phyloP scores from a whole-genome alignment of 768 basidiomycete genomes.

The Macrolepiota dolichaula region DNA sequence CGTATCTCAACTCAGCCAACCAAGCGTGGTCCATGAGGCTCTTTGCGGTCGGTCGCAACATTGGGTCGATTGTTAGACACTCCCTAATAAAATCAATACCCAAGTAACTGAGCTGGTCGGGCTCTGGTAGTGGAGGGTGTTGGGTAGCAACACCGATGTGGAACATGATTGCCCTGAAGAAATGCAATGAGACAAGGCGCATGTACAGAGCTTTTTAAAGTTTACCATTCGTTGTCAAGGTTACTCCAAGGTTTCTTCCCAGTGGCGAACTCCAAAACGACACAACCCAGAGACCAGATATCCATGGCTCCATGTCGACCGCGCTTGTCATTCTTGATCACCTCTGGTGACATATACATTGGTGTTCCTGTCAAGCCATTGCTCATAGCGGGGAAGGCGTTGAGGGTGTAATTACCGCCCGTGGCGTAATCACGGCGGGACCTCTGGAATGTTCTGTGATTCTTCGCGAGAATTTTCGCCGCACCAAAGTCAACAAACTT shows the following conservation, averaged over 20 bases:
- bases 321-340: conserved; percentile 90
- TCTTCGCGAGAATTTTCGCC: conserved; percentile 91
- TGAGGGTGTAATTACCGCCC: conserved; percentile 18
- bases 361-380: conserved; percentile 96
- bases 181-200: neutral
- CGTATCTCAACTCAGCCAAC: conserved; percentile 82
- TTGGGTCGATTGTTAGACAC: conserved; percentile 86
- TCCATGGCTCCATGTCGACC: conserved; percentile 96
- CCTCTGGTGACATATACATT: conserved; percentile 99
- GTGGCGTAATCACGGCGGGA: conserved; percentile 50
- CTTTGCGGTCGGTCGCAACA: conserved; percentile 75
- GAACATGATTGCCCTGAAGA: conserved; percentile 96
- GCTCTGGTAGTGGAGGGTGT: conserved; percentile 92
- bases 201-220: neutral
- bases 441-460: conserved; percentile 77
- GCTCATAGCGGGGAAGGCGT: conserved; percentile 42
- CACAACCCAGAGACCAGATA: conserved; percentile 96
- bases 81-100: conserved; percentile 94
- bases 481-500: conserved; percentile 98
- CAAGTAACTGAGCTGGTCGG: conserved; percentile 79
- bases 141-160: conserved; percentile 97
- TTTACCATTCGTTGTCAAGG: conserved; percentile 97
- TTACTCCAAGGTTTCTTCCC: conserved; percentile 99
- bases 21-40: conserved; percentile 88
- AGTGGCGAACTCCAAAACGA: conserved; percentile 95